Conservation (phyloP, 441 rosid species). For the Manihot esculenta region DNA sequence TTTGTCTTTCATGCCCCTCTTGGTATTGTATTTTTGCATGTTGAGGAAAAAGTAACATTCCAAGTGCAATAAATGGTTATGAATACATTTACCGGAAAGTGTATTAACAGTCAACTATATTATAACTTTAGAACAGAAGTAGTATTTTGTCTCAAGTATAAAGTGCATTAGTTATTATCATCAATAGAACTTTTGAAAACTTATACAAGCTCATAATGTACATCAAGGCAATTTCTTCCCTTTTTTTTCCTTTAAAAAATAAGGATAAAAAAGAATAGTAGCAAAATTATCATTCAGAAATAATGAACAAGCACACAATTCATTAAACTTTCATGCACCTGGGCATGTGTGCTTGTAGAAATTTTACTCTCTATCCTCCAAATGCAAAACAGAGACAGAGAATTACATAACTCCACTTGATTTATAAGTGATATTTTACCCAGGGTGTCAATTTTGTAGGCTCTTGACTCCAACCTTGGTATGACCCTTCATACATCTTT, state of each 20-base stretch:
- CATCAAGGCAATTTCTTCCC: not conserved
- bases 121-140: not conserved
- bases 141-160: not conserved
- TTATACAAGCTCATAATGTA: not conserved
- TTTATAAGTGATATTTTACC: slow-evolving; percentile 67
- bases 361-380: not conserved
- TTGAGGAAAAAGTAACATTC: not conserved
- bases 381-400: not conserved
- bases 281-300: not conserved
- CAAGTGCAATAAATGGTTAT: not conserved
- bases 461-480: slow-evolving; percentile 71
- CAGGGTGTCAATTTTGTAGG: slow-evolving; percentile 64
- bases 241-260: too few species aligned
- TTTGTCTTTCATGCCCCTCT: not conserved
- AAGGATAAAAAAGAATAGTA: not conserved
- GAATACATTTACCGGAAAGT: not conserved
- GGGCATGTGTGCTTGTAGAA: not conserved
- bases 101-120: not conserved
- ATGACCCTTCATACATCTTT: slow-evolving; percentile 62
- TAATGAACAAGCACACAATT: slow-evolving; percentile 3
- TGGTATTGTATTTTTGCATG: too few species aligned
- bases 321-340: not conserved
- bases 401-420: too few species aligned
- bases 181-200: slow-evolving; percentile 3
- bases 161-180: not conserved